Evolutionary conservation across 805 yeast genomes (phyloP), one percentile per base, ranked within the genome.

Genomic region (Zygotorulaspora chibaensis): DNA sequence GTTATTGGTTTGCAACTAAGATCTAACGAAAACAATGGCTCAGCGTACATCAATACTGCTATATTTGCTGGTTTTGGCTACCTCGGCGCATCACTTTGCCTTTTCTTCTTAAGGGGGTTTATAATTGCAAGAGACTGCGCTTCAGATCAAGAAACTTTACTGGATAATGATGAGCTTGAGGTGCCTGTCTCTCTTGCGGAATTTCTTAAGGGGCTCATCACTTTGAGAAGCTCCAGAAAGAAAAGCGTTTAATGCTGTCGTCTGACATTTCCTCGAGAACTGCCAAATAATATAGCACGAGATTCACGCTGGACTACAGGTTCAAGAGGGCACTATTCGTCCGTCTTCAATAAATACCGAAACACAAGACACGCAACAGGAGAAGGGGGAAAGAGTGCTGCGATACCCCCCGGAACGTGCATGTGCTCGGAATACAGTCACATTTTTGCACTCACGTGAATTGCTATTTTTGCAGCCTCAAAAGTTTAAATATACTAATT

Each of bases 1-100:
- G 71, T 80, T 16, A 73, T 82, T 48, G 86, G 86, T 6, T 68
- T 79, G n/a, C 62, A 72, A 8, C 64, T 81, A 39, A 78, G 77
- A 47, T 48, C 58, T 6, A 13, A 43, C 1, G 34, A 53, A n/a
- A 23, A 23, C 3, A 39, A 53, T 8, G 51, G 55, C 15, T 56
- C 56, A 3, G 59, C 66, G 8, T 82, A 80, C 61, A 55, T 62
- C 17, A 54, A 76, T 50, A 77, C 83, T 8, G 69, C 81, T 0
- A 69, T 81, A 1, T 81, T 81, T 58, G 75, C 80, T 20, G 88
- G 87, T 0, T 57, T 67, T 12, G 64, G 75, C 3, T 81, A 75
- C 57, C 46, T 76, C 16, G 76, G 64, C 11, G 73, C 79, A 9
- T 72, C 76, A 1, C 17, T 69, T 1, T 42, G 60, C 16, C 57